phyloP scores from a whole-genome alignment of 306 rosid species.

The Gastrolobium bilobum region DNA sequence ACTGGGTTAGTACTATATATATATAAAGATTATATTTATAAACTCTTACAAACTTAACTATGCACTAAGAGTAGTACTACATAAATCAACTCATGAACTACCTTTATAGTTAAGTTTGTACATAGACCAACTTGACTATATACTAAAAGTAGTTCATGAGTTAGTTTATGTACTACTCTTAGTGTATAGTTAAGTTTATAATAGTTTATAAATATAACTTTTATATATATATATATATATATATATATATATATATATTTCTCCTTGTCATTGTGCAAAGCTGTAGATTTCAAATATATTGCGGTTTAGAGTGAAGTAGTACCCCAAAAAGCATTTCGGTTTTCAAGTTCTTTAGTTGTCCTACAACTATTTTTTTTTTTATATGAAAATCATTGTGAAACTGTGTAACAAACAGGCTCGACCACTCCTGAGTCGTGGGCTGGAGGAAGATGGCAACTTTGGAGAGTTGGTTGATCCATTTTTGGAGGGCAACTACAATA shows the following conservation, averaged over 20 bases:
- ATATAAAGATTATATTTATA: too few relatives aligned
- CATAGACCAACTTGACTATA: too few relatives aligned
- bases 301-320: neutral
- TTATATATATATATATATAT: too few relatives aligned
- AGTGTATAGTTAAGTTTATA: too few relatives aligned
- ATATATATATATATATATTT: neutral
- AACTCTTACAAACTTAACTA: too few relatives aligned
- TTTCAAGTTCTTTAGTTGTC: neutral
- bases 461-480: constrained; percentile 66
- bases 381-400: constrained; percentile 1
- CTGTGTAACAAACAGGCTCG: constrained; percentile 66
- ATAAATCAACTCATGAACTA: too few relatives aligned
- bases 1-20: constrained; percentile 70
- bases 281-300: constrained; percentile 24
- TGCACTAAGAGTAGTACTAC: too few relatives aligned
- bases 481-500: constrained; percentile 63
- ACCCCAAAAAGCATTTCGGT: neutral
- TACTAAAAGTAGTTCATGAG: too few relatives aligned
- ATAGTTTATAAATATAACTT: too few relatives aligned
- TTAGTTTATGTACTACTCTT: too few relatives aligned
- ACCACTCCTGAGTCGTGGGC: constrained; percentile 61
- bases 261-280: neutral
- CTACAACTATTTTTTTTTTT: neutral
- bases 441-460: constrained; percentile 59
- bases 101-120: too few relatives aligned